Evolutionary conservation across 2,329 filamentous ascomycete species (phyloP).

Genomic region (Cercospora berteroae): DNA sequence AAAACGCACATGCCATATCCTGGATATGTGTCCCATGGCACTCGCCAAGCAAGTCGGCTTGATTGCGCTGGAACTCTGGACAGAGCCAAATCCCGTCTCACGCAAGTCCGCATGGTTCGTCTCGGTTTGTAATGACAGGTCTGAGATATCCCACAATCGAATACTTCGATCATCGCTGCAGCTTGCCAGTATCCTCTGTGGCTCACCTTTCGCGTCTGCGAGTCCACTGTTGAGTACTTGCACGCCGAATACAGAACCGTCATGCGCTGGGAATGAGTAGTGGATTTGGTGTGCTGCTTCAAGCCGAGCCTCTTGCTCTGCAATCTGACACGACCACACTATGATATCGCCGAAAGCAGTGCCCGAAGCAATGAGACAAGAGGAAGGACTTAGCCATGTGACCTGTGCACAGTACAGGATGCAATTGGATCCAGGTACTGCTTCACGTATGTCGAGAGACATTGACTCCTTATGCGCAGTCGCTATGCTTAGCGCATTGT

Average conservation of each 20-base stretch:
- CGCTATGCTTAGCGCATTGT: slow-evolving; percentile 68
- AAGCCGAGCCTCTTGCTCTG: slow-evolving; percentile 1
- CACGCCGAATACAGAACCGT: slow-evolving; percentile 92
- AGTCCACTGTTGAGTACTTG: slow-evolving; percentile 60
- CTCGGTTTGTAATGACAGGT: slow-evolving; percentile 38
- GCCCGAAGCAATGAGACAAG: slow-evolving; percentile 76
- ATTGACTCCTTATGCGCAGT: not conserved
- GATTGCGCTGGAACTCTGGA: slow-evolving; percentile 42
- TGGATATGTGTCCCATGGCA: slow-evolving; percentile 80
- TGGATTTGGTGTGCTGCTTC: slow-evolving; percentile 46
- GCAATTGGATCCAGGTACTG: slow-evolving; percentile 68
- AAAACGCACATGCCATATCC: slow-evolving; percentile 77
- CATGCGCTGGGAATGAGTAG: slow-evolving; percentile 66
- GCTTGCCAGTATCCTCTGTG: slow-evolving; percentile 69
- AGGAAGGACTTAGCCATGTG: slow-evolving; percentile 56
- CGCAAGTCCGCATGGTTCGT: slow-evolving; percentile 32
- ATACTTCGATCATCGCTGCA: slow-evolving; percentile 95
- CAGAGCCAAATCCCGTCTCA: slow-evolving; percentile 47
- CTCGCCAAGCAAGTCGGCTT: slow-evolving; percentile 55
- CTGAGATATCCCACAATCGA: slow-evolving; percentile 78
- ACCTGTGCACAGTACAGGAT: slow-evolving; percentile 85
- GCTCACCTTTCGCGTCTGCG: slow-evolving; percentile 42
- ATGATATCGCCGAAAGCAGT: slow-evolving; percentile 94
- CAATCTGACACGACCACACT: slow-evolving; percentile 69
- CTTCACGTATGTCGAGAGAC: slow-evolving; percentile 10